Evolutionary conservation across 176 grass and related monocot species (phyloP).

Genomic region (Musa itinerans): DNA sequence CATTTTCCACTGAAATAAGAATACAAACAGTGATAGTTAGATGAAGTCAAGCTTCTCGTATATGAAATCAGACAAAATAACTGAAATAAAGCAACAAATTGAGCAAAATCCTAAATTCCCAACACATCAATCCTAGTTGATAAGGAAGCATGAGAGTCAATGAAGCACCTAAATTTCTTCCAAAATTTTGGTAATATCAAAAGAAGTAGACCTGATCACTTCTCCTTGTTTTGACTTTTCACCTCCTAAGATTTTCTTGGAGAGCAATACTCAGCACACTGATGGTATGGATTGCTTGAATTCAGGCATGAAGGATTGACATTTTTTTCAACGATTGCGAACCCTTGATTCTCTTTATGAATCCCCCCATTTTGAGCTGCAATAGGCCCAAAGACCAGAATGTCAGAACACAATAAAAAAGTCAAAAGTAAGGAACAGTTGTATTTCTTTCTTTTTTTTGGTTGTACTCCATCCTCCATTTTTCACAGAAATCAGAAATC

Average conservation of each 20-base stretch:
- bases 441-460: neutral
- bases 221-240: no score
- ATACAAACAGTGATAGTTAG: neutral
- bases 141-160: neutral
- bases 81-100: neutral
- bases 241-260: neutral
- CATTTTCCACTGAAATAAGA: neutral
- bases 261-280: slow-evolving; percentile 1
- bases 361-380: neutral
- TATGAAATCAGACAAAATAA: neutral
- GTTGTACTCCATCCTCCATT: neutral
- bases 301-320: neutral
- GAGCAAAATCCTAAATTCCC: neutral
- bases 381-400: no score
- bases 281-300: neutral
- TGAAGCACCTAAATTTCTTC: neutral
- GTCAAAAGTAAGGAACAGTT: no score
- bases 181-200: neutral
- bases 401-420: no score
- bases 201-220: slow-evolving; percentile 6
- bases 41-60: neutral
- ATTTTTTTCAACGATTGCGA: slow-evolving; percentile 2
- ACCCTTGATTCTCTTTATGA: neutral
- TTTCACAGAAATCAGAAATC: neutral
- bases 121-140: no score